Base-by-base conservation (phyloP, 73 alveolate genomes). In the Blepharisma stoltei region DNA sequence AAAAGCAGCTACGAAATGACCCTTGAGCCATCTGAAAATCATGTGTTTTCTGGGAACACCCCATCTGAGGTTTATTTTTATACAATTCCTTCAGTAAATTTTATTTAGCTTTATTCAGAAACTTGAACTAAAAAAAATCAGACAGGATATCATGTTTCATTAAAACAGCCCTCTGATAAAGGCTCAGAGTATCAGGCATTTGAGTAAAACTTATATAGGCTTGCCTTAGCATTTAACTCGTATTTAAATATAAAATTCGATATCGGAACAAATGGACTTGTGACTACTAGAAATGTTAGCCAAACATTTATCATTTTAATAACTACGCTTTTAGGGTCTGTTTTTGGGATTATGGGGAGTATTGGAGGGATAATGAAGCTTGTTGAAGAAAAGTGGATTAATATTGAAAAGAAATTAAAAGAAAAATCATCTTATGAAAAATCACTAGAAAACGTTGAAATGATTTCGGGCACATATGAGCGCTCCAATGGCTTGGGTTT, bases 291-390 rank as follows among this genome's bases (percentile, higher is more conserved):
- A 25, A 20, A n/a, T 60, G 11, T 60, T 14, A 60, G 23, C 2
- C 46, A 60, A 9, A 14, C 73, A 25, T 18, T n/a, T n/a, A 18
- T 60, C 5, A 25, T 60, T n/a, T 60, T 60, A 14, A 9, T 60
- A 1, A 9, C 48, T 18, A 25, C 73, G 2, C 46, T 60, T n/a
- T 25, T 60, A 18, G 73, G 73, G 23, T 60, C 73, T 8, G 45
- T 60, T 60, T 60, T 60, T 60, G 73, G 73, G 23, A n/a, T 60
- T 25, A 60, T 60, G 73, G 73, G 73, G 3, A 20, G 46, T 5
- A 14, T 60, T 60, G 11, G 46, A 60, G 45, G 46, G 46, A 25
- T 60, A 8, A 60, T 60, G 73, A 38, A 38, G 5, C 18, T 18
- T 60, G 14, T 25, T 60, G 73, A 60, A 25, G 73, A 14, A 5